Evolutionary conservation across 202 grass and related monocot genomes (phyloP), one percentile per base, ranked within the genome.

Genomic region (Setaria italica): DNA sequence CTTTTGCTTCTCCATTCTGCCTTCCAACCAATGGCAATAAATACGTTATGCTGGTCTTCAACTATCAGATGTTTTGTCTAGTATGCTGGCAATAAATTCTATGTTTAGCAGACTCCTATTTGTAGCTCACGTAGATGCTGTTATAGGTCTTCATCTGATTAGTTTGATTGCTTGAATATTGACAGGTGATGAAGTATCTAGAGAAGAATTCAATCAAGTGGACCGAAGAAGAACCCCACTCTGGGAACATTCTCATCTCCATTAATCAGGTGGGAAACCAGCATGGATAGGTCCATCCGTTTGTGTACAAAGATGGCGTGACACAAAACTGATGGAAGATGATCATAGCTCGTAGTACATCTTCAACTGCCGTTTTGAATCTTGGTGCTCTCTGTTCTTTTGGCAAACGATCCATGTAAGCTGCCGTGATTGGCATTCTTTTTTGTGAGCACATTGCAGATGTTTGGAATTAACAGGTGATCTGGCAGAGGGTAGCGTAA

Each of bases 171-270:
- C 65, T 81, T 70, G 29, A 37, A 84, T 42, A 25, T 46, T 48
- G 29, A 37, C 86, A 97, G 95, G 95, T 90, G 14, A 76, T 87
- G 74, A 94, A 86, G 69, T 87, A 91, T 90, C 67, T 97, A 60
- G 87, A 97, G 55, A 95, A 90, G 76, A 87, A 95, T 84, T 91
- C 87, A 43, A 49, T 95, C 56, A 37, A 87, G 50, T 97, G 90
- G 90, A 91, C 78, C 15, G 88, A 93, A 91, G 85, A 85, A 76
- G 90, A 88, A 56, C 53, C 64, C 54, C 53, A 88, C 56, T 81
- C 70, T 62, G 89, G 85, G 74, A 91, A 54, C 48, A 85, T 93
- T 17, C 81, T 87, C 42, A 84, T 97, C 77, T 85, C 30, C 17
- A 88, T 97, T 51, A 92, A 97, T 95, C 85, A 88, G 67, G n/a